Conservation (phyloP, 1,139 yeast genomes). For the Kodamaea anthophila region DNA sequence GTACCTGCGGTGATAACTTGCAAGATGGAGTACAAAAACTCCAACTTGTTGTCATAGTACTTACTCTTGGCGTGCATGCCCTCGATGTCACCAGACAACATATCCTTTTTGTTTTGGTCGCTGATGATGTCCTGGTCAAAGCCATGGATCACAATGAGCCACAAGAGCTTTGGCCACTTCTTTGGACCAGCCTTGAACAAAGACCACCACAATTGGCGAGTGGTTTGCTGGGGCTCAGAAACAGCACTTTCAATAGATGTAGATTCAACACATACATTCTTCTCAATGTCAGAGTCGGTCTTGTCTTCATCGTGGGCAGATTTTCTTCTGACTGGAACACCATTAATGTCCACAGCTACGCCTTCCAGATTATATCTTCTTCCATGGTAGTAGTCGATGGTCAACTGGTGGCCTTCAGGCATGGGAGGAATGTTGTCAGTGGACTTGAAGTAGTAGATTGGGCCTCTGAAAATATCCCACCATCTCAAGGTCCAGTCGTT, state of each 20-base stretch:
- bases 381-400: slow-evolving; percentile 62
- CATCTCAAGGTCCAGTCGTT: slow-evolving; percentile 64
- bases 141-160: slow-evolving; percentile 53
- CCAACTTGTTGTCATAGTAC: slow-evolving; percentile 67
- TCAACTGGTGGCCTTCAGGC: slow-evolving; percentile 51
- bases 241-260: slow-evolving; percentile 8
- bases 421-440: slow-evolving; percentile 60
- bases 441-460: slow-evolving; percentile 48
- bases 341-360: slow-evolving; percentile 14
- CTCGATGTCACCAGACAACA: slow-evolving; percentile 38
- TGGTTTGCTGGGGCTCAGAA: slow-evolving; percentile 16
- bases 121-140: slow-evolving; percentile 58
- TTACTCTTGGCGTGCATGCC: slow-evolving; percentile 53
- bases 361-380: slow-evolving; percentile 37
- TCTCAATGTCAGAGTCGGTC: slow-evolving; percentile 4
- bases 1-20: slow-evolving; percentile 75
- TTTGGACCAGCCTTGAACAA: slow-evolving; percentile 37
- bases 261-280: slow-evolving; percentile 8
- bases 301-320: slow-evolving; percentile 11
- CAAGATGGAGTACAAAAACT: slow-evolving; percentile 61
- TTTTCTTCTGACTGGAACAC: slow-evolving; percentile 7
- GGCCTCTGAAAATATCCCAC: slow-evolving; percentile 55
- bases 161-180: slow-evolving; percentile 47
- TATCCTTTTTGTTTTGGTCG: slow-evolving; percentile 35
- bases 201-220: slow-evolving; percentile 39